Conservation (phyloP, 1,284 basidiomycete species). For the Boletus semigastroideus region DNA sequence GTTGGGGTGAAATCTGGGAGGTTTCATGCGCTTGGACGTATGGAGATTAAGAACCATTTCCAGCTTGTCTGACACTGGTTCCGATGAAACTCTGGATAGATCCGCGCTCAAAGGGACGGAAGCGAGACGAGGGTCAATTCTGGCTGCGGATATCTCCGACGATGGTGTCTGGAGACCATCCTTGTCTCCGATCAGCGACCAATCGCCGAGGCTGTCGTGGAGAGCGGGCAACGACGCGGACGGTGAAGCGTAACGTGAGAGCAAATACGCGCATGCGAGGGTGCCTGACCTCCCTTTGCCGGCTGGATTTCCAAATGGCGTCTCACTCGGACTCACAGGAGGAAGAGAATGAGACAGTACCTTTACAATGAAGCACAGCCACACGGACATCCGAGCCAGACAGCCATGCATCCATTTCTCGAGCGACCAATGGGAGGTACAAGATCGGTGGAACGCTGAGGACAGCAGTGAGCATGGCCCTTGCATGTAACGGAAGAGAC, state of each 20-base stretch:
- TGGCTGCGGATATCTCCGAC: neutral
- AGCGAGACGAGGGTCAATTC: neutral
- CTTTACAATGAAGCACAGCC: conserved; percentile 89
- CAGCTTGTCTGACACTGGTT: conserved; percentile 38
- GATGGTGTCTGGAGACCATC: conserved; percentile 23
- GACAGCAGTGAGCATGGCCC: neutral
- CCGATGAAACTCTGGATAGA: conserved; percentile 23
- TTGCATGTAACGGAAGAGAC: conserved; percentile 26
- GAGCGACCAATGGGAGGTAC: conserved; percentile 71
- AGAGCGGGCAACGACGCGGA: conserved; percentile 2
- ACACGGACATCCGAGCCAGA: conserved; percentile 67
- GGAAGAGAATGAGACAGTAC: conserved; percentile 34
- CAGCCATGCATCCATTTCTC: conserved; percentile 82
- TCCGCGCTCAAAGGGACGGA: conserved; percentile 1
- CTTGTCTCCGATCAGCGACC: conserved; percentile 21
- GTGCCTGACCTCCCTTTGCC: conserved; percentile 84
- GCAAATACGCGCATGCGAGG: conserved; percentile 75
- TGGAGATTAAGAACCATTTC: conserved; percentile 64
- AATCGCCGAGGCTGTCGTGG: conserved; percentile 11
- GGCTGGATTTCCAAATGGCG: conserved; percentile 40
- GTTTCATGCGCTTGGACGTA: conserved; percentile 68
- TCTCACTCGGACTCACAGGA: conserved; percentile 7
- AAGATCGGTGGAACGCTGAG: conserved; percentile 78
- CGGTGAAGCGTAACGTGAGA: conserved; percentile 41
- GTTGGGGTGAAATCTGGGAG: conserved; percentile 12